Evolutionary conservation across 371 early-diverging fungal genomes (phyloP).

Genomic region (Amoeboaphelidium protococcarum): DNA sequence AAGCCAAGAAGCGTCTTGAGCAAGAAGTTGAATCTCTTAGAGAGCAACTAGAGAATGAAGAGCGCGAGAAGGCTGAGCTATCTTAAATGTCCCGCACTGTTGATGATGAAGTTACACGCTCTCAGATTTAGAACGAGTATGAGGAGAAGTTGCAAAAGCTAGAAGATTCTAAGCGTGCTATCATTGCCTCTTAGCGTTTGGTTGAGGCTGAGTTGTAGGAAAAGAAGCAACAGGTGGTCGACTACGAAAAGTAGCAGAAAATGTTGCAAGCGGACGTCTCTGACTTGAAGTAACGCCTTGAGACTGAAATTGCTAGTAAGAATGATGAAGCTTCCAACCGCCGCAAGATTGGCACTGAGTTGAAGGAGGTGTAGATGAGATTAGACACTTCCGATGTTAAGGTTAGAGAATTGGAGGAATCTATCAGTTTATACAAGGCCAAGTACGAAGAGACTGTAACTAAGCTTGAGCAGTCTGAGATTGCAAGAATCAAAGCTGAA

Average conservation of each 20-base stretch:
- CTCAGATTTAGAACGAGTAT: slow-evolving; percentile 25
- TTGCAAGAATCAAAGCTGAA: slow-evolving; percentile 28
- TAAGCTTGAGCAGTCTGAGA: slow-evolving; percentile 29
- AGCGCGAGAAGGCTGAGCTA: slow-evolving; percentile 21
- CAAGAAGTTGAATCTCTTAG: slow-evolving; percentile 29
- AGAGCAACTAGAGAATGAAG: slow-evolving; percentile 28
- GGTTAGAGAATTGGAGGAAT: slow-evolving; percentile 16
- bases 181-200: slow-evolving; percentile 36
- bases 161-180: slow-evolving; percentile 44
- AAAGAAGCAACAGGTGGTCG: slow-evolving; percentile 28
- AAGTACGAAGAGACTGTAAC: slow-evolving; percentile 23
- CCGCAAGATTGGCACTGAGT: slow-evolving; percentile 17
- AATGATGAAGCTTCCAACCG: slow-evolving; percentile 19
- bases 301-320: slow-evolving; percentile 28
- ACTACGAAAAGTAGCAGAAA: slow-evolving; percentile 25
- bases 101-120: no score
- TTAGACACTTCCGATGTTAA: slow-evolving; percentile 18
- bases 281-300: slow-evolving; percentile 26
- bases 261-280: slow-evolving; percentile 36
- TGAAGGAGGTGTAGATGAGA: slow-evolving; percentile 20
- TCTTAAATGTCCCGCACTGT: no score
- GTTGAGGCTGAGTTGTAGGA: slow-evolving; percentile 45
- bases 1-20: slow-evolving; percentile 27
- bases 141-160: slow-evolving; percentile 37
- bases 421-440: slow-evolving; percentile 13